Evolutionary conservation across 2,329 filamentous ascomycete genomes (phyloP).

Genomic region (Fusarium udum): DNA sequence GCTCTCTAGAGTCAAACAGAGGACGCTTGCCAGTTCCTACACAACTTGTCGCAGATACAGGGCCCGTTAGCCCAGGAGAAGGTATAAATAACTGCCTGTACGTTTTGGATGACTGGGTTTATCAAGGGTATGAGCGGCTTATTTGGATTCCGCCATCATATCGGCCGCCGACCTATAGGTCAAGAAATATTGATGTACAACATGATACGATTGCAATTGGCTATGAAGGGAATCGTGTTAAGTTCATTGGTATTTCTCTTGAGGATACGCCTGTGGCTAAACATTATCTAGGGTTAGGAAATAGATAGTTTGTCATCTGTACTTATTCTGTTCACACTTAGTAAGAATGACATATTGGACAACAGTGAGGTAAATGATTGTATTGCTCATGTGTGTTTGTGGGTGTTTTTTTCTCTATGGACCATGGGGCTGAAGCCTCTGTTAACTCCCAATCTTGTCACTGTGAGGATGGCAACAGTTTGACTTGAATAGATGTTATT

Average conservation of each 20-base stretch:
- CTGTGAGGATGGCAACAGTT: too few relatives aligned
- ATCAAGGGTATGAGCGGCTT: not conserved
- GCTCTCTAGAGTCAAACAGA: rapidly evolving
- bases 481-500: too few relatives aligned
- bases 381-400: too few relatives aligned
- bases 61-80: too few relatives aligned
- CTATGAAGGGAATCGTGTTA: rapidly evolving
- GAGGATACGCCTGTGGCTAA: rapidly evolving
- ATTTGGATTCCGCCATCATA: not conserved
- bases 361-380: too few relatives aligned
- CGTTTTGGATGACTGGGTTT: not conserved
- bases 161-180: rapidly evolving
- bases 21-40: too few relatives aligned
- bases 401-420: too few relatives aligned
- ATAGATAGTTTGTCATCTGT: not conserved
- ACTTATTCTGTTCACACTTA: not conserved
- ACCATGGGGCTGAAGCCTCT: too few relatives aligned
- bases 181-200: not conserved
- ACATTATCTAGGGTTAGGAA: not conserved
- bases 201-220: rapidly evolving
- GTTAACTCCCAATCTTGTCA: too few relatives aligned
- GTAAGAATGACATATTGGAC: too few relatives aligned
- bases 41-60: rapidly evolving
- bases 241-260: not conserved
- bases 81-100: not conserved